Conservation (phyloP, 768 basidiomycete species). For the Calocera viscosa region DNA sequence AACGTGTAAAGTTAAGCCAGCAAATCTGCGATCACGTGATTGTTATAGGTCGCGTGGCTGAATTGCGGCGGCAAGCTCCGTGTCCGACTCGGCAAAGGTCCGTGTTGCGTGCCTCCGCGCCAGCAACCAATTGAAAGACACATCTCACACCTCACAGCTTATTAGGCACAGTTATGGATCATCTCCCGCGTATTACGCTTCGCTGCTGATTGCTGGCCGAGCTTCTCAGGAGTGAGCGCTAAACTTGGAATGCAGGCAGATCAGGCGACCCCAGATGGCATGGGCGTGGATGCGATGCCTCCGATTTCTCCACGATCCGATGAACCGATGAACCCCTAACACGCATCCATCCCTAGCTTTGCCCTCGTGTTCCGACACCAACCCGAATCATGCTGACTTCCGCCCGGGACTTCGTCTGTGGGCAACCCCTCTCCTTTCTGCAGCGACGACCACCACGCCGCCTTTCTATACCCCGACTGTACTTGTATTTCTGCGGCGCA, state of each 20-base stretch:
- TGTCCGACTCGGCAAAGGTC: neutral
- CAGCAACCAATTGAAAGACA: neutral
- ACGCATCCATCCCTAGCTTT: neutral
- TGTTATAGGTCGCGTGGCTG: neutral
- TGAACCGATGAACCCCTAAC: neutral
- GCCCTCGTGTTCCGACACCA: conserved; percentile 5
- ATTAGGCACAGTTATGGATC: neutral
- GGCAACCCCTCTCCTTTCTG: too few species aligned
- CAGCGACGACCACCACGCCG: neutral
- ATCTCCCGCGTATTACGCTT: neutral
- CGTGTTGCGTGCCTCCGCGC: neutral
- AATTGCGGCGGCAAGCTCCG: neutral
- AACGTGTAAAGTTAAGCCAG: too few species aligned
- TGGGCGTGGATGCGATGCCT: neutral
- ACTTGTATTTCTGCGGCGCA: neutral
- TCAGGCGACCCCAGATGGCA: neutral
- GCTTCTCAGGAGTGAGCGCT: neutral
- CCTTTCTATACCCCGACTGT: neutral
- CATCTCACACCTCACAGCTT: neutral
- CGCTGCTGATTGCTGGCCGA: too few species aligned
- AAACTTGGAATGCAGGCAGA: neutral
- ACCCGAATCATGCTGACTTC: neutral
- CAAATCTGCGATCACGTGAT: neutral
- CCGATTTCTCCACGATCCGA: neutral
- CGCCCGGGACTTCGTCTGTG: too few species aligned